Base-by-base conservation (phyloP, 352 stramenopile genomes). In the Phytophthora fragariaefolia region DNA sequence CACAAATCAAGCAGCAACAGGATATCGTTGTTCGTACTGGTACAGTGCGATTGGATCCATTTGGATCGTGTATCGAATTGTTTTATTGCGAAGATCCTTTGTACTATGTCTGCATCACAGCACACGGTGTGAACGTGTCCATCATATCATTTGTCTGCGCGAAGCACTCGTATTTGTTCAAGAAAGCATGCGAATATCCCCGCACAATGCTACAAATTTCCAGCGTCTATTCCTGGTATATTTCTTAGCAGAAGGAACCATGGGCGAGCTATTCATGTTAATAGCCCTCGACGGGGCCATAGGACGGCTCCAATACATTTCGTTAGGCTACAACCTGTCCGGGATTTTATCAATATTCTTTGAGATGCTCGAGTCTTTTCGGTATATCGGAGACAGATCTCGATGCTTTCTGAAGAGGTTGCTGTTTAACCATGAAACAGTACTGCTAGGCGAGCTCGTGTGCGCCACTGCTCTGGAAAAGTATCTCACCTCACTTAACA, bases 261-360 rank as follows among this genome's bases (percentile, higher is more conserved):
- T 76, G 69, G 46, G 43, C 15, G 69, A 76, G 24, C 32, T 76
- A 1, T 73, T 76, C 27, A 48, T 76, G 58, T 48, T 76, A 1
- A 69, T 73, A 4, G 63, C 69, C 17, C 28, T 60, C 2, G 69
- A 68, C 24, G 63, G 69, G 5, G 12, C 47, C 9, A 45, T 45
- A 17, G 54, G 58, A 4, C 18, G 20, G 8, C 18, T 66, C 2
- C 69, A 73, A 53, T 76, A 73, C 38, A 48, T 73, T 15, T 69
- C 69, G 17, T 46, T 76, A 8, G 58, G 63, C 10, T 76, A 76
- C 42, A 76, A 76, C 17, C 43, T 76, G 0, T 58, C 63, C 0
- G 55, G 69, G 1, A 10, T 73, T 8, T 30, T 76, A 20, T 73
- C 69, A 12, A 42, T 76, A 47, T 12, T 67, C 24, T 76, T 76